Evolutionary conservation across 106 monocot species (phyloP).

Genomic region (Acorus gramineus): DNA sequence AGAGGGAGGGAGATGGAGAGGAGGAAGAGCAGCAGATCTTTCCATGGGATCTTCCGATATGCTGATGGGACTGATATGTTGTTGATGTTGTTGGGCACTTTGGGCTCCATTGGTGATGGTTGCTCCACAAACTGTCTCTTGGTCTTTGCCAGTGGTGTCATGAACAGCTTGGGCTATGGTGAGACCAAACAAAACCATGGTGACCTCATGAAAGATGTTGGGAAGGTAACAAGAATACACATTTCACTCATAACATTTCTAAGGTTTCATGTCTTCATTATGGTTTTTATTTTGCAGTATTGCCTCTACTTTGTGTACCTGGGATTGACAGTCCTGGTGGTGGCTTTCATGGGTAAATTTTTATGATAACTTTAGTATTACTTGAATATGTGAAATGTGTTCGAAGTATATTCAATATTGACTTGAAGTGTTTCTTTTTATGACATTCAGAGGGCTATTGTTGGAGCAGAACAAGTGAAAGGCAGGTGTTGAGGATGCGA

Average conservation of each 20-base stretch:
- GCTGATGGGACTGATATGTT: slow-evolving; percentile 48
- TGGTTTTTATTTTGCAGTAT: slow-evolving; percentile 26
- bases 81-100: slow-evolving; percentile 62
- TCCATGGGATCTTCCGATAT: slow-evolving; percentile 42
- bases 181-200: slow-evolving; percentile 4
- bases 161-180: slow-evolving; percentile 53
- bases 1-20: background rate
- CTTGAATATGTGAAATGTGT: too few relatives aligned
- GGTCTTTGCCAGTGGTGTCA: slow-evolving; percentile 50
- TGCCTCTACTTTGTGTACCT: slow-evolving; percentile 67
- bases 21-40: slow-evolving; percentile 1
- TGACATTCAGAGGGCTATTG: slow-evolving; percentile 72
- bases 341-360: slow-evolving; percentile 70
- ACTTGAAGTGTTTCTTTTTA: too few relatives aligned
- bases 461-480: slow-evolving; percentile 88
- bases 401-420: too few relatives aligned
- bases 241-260: background rate
- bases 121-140: slow-evolving; percentile 54
- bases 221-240: slow-evolving; percentile 35
- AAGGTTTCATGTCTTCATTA: background rate
- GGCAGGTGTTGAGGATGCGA: slow-evolving; percentile 64
- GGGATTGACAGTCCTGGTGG: slow-evolving; percentile 49
- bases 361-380: background rate
- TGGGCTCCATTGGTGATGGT: slow-evolving; percentile 72
- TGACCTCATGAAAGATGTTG: slow-evolving; percentile 60